These are phyloP conservation scores for Gastrolobium villosum DNA, from an alignment of 306 rosid species.

Conservation along the genomic window DNA sequence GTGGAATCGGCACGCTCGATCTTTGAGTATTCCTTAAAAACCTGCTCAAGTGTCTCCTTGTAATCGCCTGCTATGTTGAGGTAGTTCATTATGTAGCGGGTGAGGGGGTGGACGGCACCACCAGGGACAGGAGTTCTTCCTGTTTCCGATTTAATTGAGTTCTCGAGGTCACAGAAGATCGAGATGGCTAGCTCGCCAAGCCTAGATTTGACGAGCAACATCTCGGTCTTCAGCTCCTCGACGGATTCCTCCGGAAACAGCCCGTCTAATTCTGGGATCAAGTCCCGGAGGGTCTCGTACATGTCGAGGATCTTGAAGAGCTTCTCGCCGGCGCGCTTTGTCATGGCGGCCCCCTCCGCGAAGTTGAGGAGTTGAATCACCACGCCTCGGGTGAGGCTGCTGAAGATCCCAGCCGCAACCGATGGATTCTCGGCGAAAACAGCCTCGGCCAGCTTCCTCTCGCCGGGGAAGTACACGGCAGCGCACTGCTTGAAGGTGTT, in stretches of 20 bases:
- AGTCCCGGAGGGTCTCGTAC: constrained; percentile 66
- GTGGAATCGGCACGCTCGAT: constrained; percentile 63
- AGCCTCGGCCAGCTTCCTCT: constrained; percentile 50
- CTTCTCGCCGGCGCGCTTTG: constrained; percentile 69
- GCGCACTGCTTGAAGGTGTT: constrained; percentile 53
- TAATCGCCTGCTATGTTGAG: constrained; percentile 56
- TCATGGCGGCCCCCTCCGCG: constrained; percentile 65
- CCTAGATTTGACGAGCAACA: constrained; percentile 44
- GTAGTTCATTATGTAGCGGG: constrained; percentile 65
- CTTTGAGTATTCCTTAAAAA: constrained; percentile 59
- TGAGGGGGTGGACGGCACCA: constrained; percentile 63
- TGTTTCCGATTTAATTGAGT: constrained; percentile 49
- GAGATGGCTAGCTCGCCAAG: constrained; percentile 58
- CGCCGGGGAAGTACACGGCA: constrained; percentile 54
- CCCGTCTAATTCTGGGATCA: constrained; percentile 39
- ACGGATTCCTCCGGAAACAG: constrained; percentile 52
- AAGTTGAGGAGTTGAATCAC: constrained; percentile 67
- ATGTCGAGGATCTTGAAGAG: constrained; percentile 74
- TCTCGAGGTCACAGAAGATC: constrained; percentile 58
- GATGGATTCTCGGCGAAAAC: constrained; percentile 43
- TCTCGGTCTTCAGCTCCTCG: constrained; percentile 57
- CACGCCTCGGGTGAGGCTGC: constrained; percentile 57
- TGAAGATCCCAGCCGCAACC: constrained; percentile 45
- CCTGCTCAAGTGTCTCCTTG: constrained; percentile 59
- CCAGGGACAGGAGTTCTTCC: constrained; percentile 56